phyloP scores from a whole-genome alignment of 805 yeast genomes.

The Torulaspora franciscae region DNA sequence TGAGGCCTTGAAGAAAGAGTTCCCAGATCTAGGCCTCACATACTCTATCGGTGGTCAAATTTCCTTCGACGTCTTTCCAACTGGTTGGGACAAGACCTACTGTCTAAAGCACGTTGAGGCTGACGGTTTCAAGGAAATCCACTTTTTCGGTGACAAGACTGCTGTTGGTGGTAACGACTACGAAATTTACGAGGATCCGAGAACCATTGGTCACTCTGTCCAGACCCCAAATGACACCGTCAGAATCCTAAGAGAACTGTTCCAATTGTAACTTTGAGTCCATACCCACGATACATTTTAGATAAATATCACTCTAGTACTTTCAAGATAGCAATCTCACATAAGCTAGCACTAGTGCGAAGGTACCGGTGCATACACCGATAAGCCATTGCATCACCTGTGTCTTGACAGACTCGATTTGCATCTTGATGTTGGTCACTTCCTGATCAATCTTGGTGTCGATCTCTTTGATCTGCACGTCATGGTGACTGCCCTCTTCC shows the following conservation, averaged over 20 bases:
- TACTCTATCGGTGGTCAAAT: slow-evolving; percentile 99
- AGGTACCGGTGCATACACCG: slow-evolving; percentile 97
- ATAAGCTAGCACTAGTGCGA: slow-evolving; percentile 89
- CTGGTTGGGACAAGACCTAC: slow-evolving; percentile 99
- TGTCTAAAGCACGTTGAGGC: slow-evolving; percentile 85
- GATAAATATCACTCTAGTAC: slow-evolving; percentile 1
- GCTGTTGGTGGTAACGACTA: slow-evolving; percentile 97
- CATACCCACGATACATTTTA: neutral
- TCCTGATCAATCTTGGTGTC: slow-evolving; percentile 95
- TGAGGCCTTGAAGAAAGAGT: slow-evolving; percentile 72
- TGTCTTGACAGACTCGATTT: slow-evolving; percentile 89
- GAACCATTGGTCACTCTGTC: slow-evolving; percentile 96
- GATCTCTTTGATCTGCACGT: slow-evolving; percentile 88
- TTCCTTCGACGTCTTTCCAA: slow-evolving; percentile 98
- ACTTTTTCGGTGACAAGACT: slow-evolving; percentile 98
- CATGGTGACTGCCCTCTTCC: slow-evolving; percentile 90
- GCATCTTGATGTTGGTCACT: slow-evolving; percentile 89
- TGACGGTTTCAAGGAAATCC: slow-evolving; percentile 82
- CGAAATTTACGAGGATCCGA: slow-evolving; percentile 85
- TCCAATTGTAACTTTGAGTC: slow-evolving; percentile 36
- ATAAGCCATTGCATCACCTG: slow-evolving; percentile 98
- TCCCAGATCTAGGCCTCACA: slow-evolving; percentile 80
- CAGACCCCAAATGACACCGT: slow-evolving; percentile 84
- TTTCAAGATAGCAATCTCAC: slow-evolving; percentile 66
- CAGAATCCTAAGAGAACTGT: slow-evolving; percentile 75